Percentiles rank a stretch among this genome's conserved stretches.
These are phyloP conservation scores for Trapa bicornis DNA, from an alignment of 345 rosid species.

Conservation along the genomic window DNA sequence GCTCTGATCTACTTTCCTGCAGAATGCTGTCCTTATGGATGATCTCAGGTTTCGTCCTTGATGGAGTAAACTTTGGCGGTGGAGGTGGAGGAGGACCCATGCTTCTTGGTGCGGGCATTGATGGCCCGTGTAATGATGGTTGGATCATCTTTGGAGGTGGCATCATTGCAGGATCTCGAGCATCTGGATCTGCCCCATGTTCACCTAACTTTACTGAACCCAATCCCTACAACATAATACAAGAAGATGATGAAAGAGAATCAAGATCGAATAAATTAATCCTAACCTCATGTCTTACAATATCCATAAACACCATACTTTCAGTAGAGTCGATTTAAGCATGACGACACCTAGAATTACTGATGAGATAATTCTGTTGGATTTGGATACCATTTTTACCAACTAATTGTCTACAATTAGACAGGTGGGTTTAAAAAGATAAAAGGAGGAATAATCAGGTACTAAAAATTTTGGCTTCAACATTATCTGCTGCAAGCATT, in stretches of 20 bases:
- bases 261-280: background rate
- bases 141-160: constrained; percentile 35
- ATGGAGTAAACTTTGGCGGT: constrained; percentile 37
- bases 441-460: background rate
- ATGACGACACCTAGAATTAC: background rate
- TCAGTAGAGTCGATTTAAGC: background rate
- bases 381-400: background rate
- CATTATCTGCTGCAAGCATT: background rate
- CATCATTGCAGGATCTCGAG: constrained; percentile 27
- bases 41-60: constrained; percentile 4
- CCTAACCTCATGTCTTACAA: background rate
- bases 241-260: constrained; percentile 9
- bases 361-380: background rate
- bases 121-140: constrained; percentile 24
- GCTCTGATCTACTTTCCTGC: constrained; percentile 22
- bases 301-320: background rate
- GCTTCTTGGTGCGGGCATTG: constrained; percentile 34
- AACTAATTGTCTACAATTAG: background rate
- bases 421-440: background rate
- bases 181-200: constrained; percentile 11
- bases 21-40: constrained; percentile 5
- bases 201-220: constrained; percentile 24
- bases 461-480: background rate
- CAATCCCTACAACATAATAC: constrained; percentile 32
- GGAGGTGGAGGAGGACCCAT: constrained; percentile 39